Evolutionary conservation across 805 yeast species (phyloP), one percentile per base, ranked within the genome.

Genomic region (Kazachstania bromeliacearum): DNA sequence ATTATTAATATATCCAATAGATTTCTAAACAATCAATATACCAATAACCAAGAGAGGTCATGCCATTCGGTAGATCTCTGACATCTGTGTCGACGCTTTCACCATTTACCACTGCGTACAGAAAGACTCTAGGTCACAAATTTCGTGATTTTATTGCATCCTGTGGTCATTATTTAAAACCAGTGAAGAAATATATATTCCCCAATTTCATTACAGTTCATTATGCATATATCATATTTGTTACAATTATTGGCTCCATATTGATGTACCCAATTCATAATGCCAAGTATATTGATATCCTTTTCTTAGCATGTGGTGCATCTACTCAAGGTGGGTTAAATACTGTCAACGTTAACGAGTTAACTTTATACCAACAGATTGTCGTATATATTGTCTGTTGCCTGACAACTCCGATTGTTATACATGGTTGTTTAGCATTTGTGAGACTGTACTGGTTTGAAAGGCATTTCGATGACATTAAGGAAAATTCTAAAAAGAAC

Each of bases 311-410:
- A 0, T 64, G 78, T 8, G 89, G 94, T 8, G 76, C 92, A 0
- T 62, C 79, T 1, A 85, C 97, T 2, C 96, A 89, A 53, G 94
- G 96, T 0, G 99, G 99, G 1, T 62, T 92, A 37, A 87, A 85
- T 54, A 80, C 96, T 0, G 66, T 84, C 17, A 75, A 85, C 47
- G 44, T 79, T 26, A 85, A 85, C 53, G 59, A 64, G 0, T 45
- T 88, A 38, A 60, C 68, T 0, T 55, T 82, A 31, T 89, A 79
- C 61, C 98, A 92, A 58, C 97, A 89, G 53, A 71, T 87, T 12
- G 65, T 71, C 7, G 58, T 89, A 2, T 85, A 79, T 53, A 44
- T 83, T 9, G 41, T 75, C 3, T 62, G 88, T 20, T 66, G 75
- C 43, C 47, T 85, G 15, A 73, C 94, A 4, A 87, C 95, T 0